Evolutionary conservation across 2,329 filamentous ascomycete genomes (phyloP).

Genomic region (Clonostachys chloroleuca): DNA sequence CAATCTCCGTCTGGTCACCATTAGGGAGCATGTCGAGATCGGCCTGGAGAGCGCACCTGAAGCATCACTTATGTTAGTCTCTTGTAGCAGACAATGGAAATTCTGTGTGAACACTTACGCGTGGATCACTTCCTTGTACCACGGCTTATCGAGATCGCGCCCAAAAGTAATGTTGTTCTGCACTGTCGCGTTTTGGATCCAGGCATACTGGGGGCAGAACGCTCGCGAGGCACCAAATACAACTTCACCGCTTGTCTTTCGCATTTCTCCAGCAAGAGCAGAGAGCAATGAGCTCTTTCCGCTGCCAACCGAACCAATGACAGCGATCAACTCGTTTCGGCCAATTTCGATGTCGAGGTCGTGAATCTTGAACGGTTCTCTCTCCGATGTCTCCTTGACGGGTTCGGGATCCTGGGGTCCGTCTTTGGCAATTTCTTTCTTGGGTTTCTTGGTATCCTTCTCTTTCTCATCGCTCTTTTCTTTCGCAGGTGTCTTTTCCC

Average conservation of each 20-base stretch:
- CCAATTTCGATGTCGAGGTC: constrained; percentile 64
- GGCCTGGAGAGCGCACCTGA: constrained; percentile 71
- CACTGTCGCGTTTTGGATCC: constrained; percentile 91
- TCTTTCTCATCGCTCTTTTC: constrained; percentile 30
- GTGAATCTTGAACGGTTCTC: constrained; percentile 68
- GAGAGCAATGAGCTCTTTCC: constrained; percentile 89
- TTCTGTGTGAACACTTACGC: constrained; percentile 43
- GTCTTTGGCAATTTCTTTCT: constrained; percentile 21
- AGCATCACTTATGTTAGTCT: constrained; percentile 3
- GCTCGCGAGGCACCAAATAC: constrained; percentile 75
- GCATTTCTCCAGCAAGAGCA: constrained; percentile 91
- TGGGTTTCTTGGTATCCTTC: constrained; percentile 17
- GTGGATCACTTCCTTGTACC: constrained; percentile 82
- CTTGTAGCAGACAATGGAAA: constrained; percentile 3
- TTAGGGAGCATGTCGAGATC: constrained; percentile 93
- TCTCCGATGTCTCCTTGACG: constrained; percentile 22
- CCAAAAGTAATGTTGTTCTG: constrained; percentile 90
- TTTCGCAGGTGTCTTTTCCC: constrained; percentile 64
- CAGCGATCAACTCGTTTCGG: constrained; percentile 72
- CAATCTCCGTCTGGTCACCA: constrained; percentile 87
- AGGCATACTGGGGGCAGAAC: constrained; percentile 94
- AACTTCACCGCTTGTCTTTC: constrained; percentile 70
- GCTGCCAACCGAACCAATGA: constrained; percentile 86
- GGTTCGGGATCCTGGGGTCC: constrained; percentile 8
- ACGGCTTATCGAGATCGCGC: constrained; percentile 66